Conservation (phyloP, 805 yeast genomes). For the Maudiozyma pseudohumilis region DNA sequence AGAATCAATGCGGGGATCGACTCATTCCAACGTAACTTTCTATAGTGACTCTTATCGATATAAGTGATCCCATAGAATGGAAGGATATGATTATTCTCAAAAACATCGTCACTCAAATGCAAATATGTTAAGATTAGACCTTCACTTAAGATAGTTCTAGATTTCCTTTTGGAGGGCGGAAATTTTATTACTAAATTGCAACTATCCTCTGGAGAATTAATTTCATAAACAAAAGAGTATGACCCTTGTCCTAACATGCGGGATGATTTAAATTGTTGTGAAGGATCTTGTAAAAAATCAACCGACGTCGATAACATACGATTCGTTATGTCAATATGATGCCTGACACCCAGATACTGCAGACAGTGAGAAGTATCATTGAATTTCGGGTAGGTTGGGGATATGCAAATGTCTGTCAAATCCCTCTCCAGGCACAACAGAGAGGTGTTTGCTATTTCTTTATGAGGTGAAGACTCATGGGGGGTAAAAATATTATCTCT, state of each 20-base stretch:
- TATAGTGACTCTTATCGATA: slow-evolving; percentile 4
- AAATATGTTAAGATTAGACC: slow-evolving; percentile 7
- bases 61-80: slow-evolving; percentile 5
- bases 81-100: neutral
- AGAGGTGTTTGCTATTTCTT: neutral
- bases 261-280: slow-evolving; percentile 2
- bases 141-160: slow-evolving; percentile 9
- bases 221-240: slow-evolving; percentile 9
- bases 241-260: slow-evolving; percentile 10
- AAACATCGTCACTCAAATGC: neutral
- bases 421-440: neutral
- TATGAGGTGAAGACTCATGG: neutral
- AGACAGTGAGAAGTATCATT: neutral
- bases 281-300: slow-evolving; percentile 8
- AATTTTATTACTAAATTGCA: slow-evolving; percentile 12
- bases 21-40: slow-evolving; percentile 4
- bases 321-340: neutral
- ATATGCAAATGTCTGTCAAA: neutral
- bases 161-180: slow-evolving; percentile 9
- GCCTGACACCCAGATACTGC: neutral
- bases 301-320: slow-evolving; percentile 1
- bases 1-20: slow-evolving; percentile 11
- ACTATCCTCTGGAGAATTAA: neutral
- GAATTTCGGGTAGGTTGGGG: slow-evolving; percentile 2
- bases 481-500: neutral